Conservation (phyloP, 2,329 filamentous ascomycete genomes). For the Talaromyces sp. region DNA sequence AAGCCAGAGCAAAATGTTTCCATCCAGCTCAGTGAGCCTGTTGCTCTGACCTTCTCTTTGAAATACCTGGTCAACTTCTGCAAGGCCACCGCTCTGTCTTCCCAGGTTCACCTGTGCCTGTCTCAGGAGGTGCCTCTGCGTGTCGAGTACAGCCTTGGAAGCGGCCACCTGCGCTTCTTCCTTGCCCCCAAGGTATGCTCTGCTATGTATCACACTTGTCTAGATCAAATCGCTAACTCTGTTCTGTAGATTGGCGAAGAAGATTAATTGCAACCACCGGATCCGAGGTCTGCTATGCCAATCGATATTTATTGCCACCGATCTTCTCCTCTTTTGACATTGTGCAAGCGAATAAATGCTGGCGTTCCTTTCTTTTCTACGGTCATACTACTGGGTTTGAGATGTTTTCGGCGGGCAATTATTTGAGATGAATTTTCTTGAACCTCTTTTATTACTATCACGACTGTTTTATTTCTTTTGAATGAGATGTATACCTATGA, state of each 20-base stretch:
- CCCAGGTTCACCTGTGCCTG: conserved; percentile 80
- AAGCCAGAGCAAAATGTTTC: conserved; percentile 81
- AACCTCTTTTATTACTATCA: not conserved
- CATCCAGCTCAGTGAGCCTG: conserved; percentile 87
- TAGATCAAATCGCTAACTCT: not conserved
- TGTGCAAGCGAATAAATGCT: conserved; percentile 1
- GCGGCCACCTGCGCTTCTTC: conserved; percentile 93
- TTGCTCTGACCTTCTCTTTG: conserved; percentile 91
- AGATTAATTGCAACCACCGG: conserved; percentile 30
- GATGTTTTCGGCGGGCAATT: not conserved
- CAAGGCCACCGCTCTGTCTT: conserved; percentile 85
- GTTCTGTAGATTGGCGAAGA: conserved; percentile 56
- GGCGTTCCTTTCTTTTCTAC: conserved; percentile 1
- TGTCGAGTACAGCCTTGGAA: conserved; percentile 82
- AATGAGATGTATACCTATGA: not conserved
- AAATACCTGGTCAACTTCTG: conserved; percentile 99
- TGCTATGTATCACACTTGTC: not conserved
- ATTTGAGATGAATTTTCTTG: conserved; percentile 4
- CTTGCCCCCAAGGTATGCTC: conserved; percentile 84
- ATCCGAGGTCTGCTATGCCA: not conserved
- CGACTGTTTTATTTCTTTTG: not conserved
- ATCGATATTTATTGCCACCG: not conserved
- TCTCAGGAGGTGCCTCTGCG: conserved; percentile 94
- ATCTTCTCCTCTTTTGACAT: not conserved
- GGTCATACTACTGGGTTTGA: conserved; percentile 1